Evolutionary conservation across 306 rosid species (phyloP).

Genomic region (Trifolium dubium): DNA sequence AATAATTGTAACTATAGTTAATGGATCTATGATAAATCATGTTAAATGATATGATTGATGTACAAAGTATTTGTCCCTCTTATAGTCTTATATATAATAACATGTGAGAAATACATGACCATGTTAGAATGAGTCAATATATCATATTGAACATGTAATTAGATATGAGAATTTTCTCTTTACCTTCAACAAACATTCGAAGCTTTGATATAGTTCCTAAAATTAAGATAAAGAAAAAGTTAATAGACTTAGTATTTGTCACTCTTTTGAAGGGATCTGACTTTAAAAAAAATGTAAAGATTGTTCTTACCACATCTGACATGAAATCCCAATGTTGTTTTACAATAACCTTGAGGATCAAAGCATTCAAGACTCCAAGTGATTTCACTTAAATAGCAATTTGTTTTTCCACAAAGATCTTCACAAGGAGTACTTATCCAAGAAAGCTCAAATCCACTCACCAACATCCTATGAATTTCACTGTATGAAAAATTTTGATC

Average conservation of each 20-base stretch:
- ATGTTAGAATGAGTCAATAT: too few species aligned
- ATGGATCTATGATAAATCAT: too few species aligned
- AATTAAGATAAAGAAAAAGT: background rate
- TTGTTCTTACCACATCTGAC: constrained; percentile 15
- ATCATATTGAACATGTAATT: too few species aligned
- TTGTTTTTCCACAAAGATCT: background rate
- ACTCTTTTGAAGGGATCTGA: too few species aligned
- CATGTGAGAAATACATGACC: too few species aligned
- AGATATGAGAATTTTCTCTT: background rate
- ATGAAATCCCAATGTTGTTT: constrained; percentile 3
- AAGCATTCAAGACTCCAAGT: background rate
- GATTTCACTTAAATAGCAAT: background rate
- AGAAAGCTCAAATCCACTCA: constrained; percentile 31
- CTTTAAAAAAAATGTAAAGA: too few species aligned
- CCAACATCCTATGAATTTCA: constrained; percentile 20
- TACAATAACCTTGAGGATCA: background rate
- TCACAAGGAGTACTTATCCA: constrained; percentile 18
- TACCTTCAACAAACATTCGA: background rate
- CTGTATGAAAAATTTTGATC: background rate
- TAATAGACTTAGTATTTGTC: too few species aligned
- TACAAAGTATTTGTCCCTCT: too few species aligned
- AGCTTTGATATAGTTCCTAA: background rate
- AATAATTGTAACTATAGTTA: too few species aligned
- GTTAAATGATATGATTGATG: too few species aligned
- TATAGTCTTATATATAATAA: too few species aligned